phyloP scores from a whole-genome alignment of 495 filamentous ascomycete genomes.

The Echria macrotheca region DNA sequence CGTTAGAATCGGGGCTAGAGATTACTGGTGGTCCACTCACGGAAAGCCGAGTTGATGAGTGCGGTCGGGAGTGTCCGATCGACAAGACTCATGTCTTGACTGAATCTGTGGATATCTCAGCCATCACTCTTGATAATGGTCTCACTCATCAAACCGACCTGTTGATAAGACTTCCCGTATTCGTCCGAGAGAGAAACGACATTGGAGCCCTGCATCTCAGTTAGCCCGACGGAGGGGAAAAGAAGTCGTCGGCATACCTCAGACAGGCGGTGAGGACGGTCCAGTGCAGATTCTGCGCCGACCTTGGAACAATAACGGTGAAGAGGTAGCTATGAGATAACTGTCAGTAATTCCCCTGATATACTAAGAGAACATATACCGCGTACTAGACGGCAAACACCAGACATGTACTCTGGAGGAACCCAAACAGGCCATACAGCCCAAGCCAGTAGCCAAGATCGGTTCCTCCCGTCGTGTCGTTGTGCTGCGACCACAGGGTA shows the following conservation, averaged over 20 bases:
- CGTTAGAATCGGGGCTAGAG: too few species aligned
- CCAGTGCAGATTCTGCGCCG: constrained; percentile 4
- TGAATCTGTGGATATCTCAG: background rate
- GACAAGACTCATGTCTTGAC: constrained; percentile 9
- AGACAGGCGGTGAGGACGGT: background rate
- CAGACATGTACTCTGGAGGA: background rate
- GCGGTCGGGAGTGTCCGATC: constrained; percentile 1
- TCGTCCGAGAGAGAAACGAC: constrained; percentile 1
- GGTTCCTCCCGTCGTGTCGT: background rate
- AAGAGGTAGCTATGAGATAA: constrained; percentile 5
- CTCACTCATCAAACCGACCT: background rate
- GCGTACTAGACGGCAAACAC: constrained; percentile 5
- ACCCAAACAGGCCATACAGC: constrained; percentile 4
- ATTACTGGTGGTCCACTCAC: background rate
- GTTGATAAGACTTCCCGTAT: constrained; percentile 3
- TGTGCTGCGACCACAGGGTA: constrained; percentile 5
- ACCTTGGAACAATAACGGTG: constrained; percentile 4
- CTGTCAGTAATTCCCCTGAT: background rate
- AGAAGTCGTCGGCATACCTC: background rate
- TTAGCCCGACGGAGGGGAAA: too few species aligned
- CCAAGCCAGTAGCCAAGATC: constrained; percentile 9
- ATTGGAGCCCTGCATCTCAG: constrained; percentile 8
- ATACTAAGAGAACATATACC: background rate
- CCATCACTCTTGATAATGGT: background rate
- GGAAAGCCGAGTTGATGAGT: background rate